These are phyloP conservation scores for Eragrostis nindensis DNA, from an alignment of 176 grass and related monocot genomes.

Conservation along the genomic window DNA sequence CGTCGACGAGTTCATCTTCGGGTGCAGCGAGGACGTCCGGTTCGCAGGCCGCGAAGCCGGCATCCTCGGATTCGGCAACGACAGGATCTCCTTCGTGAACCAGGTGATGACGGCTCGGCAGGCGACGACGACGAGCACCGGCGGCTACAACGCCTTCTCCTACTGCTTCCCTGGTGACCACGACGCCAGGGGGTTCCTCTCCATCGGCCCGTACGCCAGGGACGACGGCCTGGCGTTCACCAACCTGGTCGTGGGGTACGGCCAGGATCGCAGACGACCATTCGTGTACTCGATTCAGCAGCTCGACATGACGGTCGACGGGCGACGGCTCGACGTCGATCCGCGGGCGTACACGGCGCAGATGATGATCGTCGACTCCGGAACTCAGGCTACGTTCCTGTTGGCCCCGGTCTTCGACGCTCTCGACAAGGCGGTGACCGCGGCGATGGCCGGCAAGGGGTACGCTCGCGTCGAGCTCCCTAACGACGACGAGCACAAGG, in stretches of 20 bases:
- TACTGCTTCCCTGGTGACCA: constrained; percentile 42
- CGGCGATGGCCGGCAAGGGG: constrained; percentile 20
- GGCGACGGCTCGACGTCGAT: neutral
- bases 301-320: neutral
- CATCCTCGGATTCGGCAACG: constrained; percentile 29
- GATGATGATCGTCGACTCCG: neutral
- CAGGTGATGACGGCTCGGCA: constrained; percentile 8
- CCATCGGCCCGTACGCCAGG: constrained; percentile 23
- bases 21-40: constrained; percentile 2
- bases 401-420: constrained; percentile 27
- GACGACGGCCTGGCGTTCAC: neutral
- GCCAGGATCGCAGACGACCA: neutral
- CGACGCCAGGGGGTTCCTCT: constrained; percentile 6
- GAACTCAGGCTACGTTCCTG: constrained; percentile 18
- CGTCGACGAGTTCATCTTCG: constrained; percentile 39
- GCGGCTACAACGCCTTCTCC: constrained; percentile 25
- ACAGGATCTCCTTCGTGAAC: constrained; percentile 32
- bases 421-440: neutral
- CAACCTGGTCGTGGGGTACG: neutral
- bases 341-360: neutral
- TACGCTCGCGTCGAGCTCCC: neutral
- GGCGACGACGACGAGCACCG: neutral
- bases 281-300: neutral
- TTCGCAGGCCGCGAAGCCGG: neutral
- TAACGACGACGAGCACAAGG: neutral